Evolutionary conservation across 306 rosid genomes (phyloP).

Genomic region (Urtica urens): DNA sequence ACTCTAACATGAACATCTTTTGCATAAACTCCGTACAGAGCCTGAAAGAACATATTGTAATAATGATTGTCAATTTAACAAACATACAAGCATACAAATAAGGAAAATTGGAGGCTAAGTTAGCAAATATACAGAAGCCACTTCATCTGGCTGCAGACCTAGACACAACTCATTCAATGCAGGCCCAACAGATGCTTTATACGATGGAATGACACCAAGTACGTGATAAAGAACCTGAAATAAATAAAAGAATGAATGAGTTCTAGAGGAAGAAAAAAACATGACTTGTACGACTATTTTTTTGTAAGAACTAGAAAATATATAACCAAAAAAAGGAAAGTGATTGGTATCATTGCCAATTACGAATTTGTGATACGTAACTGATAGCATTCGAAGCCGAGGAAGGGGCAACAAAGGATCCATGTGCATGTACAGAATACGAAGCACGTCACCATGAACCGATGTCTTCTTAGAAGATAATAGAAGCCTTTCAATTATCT

Average conservation of each 20-base stretch:
- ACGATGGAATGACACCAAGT: slow-evolving; percentile 74
- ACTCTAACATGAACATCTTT: slow-evolving; percentile 86
- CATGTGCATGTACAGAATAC: slow-evolving; percentile 72
- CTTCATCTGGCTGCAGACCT: slow-evolving; percentile 75
- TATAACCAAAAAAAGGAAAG: not conserved
- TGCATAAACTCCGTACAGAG: slow-evolving; percentile 82
- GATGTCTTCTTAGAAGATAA: slow-evolving; percentile 79
- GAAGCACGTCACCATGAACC: slow-evolving; percentile 76
- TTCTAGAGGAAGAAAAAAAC: slow-evolving; percentile 14
- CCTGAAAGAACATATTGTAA: slow-evolving; percentile 39
- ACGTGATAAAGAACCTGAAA: slow-evolving; percentile 85
- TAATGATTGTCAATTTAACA: slow-evolving; percentile 6
- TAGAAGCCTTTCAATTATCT: slow-evolving; percentile 89
- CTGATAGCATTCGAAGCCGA: slow-evolving; percentile 83
- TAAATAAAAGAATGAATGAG: slow-evolving; percentile 11
- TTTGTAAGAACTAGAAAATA: not conserved
- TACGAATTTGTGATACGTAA: slow-evolving; percentile 21
- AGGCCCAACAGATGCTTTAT: slow-evolving; percentile 72
- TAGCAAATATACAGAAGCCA: slow-evolving; percentile 56
- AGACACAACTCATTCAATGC: slow-evolving; percentile 91
- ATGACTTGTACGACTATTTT: slow-evolving; percentile 1
- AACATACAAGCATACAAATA: slow-evolving; percentile 5
- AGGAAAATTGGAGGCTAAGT: slow-evolving; percentile 12
- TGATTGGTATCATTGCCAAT: not conserved
- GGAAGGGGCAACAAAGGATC: slow-evolving; percentile 94